Evolutionary conservation across 306 rosid genomes (phyloP), one percentile per base, ranked within the genome.

Genomic region (Prunus mume): DNA sequence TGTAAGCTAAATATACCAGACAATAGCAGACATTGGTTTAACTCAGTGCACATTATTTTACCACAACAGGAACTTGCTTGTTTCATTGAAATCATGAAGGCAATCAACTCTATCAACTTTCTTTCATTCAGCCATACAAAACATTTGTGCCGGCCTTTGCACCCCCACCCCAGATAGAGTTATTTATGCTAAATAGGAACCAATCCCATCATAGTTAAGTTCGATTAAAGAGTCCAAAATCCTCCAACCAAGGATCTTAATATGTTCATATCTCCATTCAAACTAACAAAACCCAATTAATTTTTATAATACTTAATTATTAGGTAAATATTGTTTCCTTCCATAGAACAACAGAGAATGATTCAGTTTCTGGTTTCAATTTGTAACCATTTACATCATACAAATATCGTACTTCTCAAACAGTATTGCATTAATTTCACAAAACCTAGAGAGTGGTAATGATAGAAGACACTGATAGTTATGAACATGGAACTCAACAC

Each of bases 401-500:
- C 34, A 28, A 6, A 54, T 76, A 24, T 45, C 18, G 43, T 18
- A 30, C 28, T 32, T 50, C 41, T 60, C 9, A 9, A 27, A 47
- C 17, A 11, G 32, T 17, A 18, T 22, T 30, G 15, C 47, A 55
- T 25, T 32, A 27, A 17, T 25, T 52, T 22, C n/a, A 47, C 70
- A 68, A 7, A 66, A 25, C 65, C 47, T 63, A 68, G 15, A 58
- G 41, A 54, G 34, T 32, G 78, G 50, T 32, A 78, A 50, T 30
- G 32, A 45, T 1, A 63, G 41, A 58, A 24, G 28, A 57, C 22
- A 57, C 30, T 41, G 15, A 55, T 65, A 14, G 71, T 46, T 58
- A 50, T 49, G 66, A 54, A 25, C 56, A 67, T 76, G 65, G 45
- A 68, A 75, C 80, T 22, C 32, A 11, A 24, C 25, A 32, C 47